These are phyloP conservation scores for Camillea tinctor DNA, from an alignment of 2,329 filamentous ascomycete species.

Conservation along the genomic window DNA sequence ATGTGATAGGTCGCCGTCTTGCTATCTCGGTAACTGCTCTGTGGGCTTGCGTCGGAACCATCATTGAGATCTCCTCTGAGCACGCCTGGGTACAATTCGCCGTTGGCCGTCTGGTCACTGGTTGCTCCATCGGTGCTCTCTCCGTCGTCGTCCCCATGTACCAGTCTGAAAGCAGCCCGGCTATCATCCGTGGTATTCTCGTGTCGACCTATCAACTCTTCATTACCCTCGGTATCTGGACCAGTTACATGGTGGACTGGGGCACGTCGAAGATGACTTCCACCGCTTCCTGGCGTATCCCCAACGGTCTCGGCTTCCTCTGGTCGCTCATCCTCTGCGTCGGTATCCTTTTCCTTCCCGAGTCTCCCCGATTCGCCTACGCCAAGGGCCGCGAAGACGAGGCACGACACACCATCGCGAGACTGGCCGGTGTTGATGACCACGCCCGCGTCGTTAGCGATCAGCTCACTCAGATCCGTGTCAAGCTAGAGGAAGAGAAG, in stretches of 20 bases:
- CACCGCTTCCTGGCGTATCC: constrained; percentile 61
- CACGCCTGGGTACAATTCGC: constrained; percentile 63
- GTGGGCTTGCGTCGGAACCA: constrained; percentile 62
- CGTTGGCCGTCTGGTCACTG: constrained; percentile 63
- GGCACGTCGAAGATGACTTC: constrained; percentile 50
- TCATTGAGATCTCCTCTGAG: constrained; percentile 60
- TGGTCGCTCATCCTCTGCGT: constrained; percentile 53
- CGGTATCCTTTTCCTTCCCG: constrained; percentile 53
- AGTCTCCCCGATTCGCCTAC: constrained; percentile 54
- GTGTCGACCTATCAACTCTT: constrained; percentile 67
- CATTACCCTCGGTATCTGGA: constrained; percentile 67
- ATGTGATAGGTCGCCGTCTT: constrained; percentile 58
- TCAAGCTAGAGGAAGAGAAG: constrained; percentile 49
- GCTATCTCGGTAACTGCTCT: constrained; percentile 63
- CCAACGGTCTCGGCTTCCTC: constrained; percentile 54
- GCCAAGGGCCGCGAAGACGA: constrained; percentile 45
- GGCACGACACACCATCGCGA: constrained; percentile 48
- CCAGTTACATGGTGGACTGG: constrained; percentile 58
- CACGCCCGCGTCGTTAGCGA: constrained; percentile 41
- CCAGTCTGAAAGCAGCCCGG: constrained; percentile 64
- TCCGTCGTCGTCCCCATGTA: constrained; percentile 68
- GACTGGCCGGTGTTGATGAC: constrained; percentile 42
- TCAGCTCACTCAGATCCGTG: constrained; percentile 52
- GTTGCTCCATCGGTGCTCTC: constrained; percentile 63
- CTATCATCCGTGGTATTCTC: constrained; percentile 62